Evolutionary conservation across 2,329 filamentous ascomycete species (phyloP).

Genomic region (Furcasterigmium furcatum): DNA sequence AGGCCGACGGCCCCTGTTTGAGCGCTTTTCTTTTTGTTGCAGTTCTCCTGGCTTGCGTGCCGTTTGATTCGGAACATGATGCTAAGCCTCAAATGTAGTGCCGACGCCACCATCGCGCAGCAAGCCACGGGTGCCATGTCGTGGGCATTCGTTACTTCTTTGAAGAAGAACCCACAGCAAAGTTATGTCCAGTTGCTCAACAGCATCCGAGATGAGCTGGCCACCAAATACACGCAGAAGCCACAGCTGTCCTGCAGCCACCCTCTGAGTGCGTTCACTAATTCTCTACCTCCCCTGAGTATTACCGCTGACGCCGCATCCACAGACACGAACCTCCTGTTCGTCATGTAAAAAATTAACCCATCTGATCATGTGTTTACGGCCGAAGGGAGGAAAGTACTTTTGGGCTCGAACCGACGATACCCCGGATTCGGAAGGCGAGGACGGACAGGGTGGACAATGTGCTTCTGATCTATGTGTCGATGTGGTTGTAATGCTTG

Average conservation of each 20-base stretch:
- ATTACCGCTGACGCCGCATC: neutral
- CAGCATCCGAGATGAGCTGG: conserved; percentile 86
- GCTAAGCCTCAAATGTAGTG: conserved; percentile 43
- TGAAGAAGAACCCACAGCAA: conserved; percentile 92
- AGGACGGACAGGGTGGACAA: neutral
- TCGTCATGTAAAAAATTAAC: conserved; percentile 50
- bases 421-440: neutral
- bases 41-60: too few species aligned
- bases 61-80: too few species aligned
- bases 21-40: too few species aligned
- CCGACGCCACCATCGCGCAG: conserved; percentile 83
- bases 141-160: conserved; percentile 88
- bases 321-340: conserved; percentile 59
- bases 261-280: conserved; percentile 71
- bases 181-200: conserved; percentile 95
- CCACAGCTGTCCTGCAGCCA: conserved; percentile 96
- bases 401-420: neutral
- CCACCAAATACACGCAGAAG: conserved; percentile 87
- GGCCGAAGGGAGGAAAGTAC: neutral
- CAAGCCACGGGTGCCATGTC: conserved; percentile 98
- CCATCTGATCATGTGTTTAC: neutral
- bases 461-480: neutral
- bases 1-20: too few species aligned
- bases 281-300: neutral
- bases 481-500: too few species aligned